Percentiles rank a stretch among this genome's conserved stretches.
These are phyloP conservation scores for Plantago major DNA, from an alignment of 257 asterid species.

Conservation along the genomic window DNA sequence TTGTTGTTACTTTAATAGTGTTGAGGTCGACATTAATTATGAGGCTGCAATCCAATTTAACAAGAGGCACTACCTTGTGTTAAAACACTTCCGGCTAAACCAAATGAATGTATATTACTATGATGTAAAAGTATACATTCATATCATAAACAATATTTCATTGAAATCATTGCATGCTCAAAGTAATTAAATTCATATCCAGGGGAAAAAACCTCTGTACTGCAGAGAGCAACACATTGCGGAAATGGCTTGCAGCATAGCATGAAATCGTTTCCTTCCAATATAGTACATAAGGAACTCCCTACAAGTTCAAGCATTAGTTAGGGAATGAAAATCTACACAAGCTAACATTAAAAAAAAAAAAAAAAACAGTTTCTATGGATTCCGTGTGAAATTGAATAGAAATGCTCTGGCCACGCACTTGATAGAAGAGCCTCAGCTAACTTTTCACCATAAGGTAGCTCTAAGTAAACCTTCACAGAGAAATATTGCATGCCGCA, in stretches of 20 bases:
- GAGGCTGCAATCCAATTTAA: too few species aligned
- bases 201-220: slow-evolving; percentile 61
- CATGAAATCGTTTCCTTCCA: slow-evolving; percentile 71
- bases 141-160: not conserved
- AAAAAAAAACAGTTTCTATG: not conserved
- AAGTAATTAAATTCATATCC: not conserved
- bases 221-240: slow-evolving; percentile 72
- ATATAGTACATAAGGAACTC: slow-evolving; percentile 73
- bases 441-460: slow-evolving; percentile 67
- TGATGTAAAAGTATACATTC: too few species aligned
- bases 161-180: slow-evolving; percentile 8
- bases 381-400: slow-evolving; percentile 12
- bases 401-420: slow-evolving; percentile 21
- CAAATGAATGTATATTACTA: too few species aligned
- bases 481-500: slow-evolving; percentile 20
- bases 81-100: too few species aligned
- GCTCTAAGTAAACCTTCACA: slow-evolving; percentile 87
- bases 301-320: slow-evolving; percentile 44
- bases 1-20: too few species aligned
- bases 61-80: too few species aligned
- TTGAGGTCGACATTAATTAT: too few species aligned
- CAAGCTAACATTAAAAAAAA: slow-evolving; percentile 7
- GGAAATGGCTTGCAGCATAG: slow-evolving; percentile 76
- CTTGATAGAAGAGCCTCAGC: slow-evolving; percentile 87
- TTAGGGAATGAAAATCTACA: slow-evolving; percentile 20